These are phyloP conservation scores for Heimioporus sp. DNA, from an alignment of 768 basidiomycete genomes.

Conservation along the genomic window DNA sequence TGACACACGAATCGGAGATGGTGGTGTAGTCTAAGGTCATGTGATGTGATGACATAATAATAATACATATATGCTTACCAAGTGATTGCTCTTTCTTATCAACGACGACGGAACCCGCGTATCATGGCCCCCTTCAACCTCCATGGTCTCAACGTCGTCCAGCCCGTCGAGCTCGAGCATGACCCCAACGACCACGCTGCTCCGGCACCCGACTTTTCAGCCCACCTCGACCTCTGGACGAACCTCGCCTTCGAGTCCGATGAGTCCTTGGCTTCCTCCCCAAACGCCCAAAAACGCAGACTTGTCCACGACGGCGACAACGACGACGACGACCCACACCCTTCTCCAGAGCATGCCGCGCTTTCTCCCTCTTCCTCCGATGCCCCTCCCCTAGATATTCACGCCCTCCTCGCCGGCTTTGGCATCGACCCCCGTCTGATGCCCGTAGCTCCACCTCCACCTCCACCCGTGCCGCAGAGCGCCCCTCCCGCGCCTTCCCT, in stretches of 20 bases:
- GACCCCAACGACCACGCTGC: conserved; percentile 55
- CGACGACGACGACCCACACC: conserved; percentile 41
- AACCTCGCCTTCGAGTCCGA: conserved; percentile 78
- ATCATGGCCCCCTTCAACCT: conserved; percentile 61
- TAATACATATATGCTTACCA: background rate
- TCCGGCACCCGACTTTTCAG: conserved; percentile 69
- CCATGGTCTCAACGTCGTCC: conserved; percentile 80
- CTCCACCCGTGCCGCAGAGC: conserved; percentile 28
- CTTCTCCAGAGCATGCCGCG: no score
- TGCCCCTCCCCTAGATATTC: conserved; percentile 45
- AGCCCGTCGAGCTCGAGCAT: conserved; percentile 37
- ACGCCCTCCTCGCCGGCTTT: conserved; percentile 34
- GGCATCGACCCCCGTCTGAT: conserved; percentile 44
- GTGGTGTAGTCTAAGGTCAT: conserved; percentile 19
- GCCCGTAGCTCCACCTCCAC: conserved; percentile 22
- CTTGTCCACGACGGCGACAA: conserved; percentile 33
- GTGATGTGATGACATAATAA: conserved; percentile 3
- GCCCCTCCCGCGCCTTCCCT: conserved; percentile 49
- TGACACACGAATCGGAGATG: conserved; percentile 84
- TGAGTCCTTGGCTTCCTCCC: conserved; percentile 47
- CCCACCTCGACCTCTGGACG: conserved; percentile 83
- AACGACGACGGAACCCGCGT: background rate
- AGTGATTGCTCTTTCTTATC: conserved; percentile 14
- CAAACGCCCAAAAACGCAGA: conserved; percentile 28
- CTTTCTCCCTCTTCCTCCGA: conserved; percentile 28